Conservation (phyloP, 768 basidiomycete genomes). For the Mycena olivaceomarginata region DNA sequence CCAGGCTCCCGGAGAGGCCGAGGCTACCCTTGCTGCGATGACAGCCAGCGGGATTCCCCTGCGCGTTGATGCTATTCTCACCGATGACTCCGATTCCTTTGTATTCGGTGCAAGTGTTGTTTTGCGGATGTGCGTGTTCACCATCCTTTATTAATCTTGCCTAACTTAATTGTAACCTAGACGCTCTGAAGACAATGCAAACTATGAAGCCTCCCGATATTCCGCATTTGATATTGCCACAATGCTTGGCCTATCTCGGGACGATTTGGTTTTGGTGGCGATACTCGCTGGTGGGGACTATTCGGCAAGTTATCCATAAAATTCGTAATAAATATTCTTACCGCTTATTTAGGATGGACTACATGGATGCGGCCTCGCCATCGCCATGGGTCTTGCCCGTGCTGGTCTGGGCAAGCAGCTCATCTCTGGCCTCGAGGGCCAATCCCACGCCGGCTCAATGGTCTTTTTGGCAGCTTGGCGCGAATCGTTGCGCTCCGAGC, state of each 20-base stretch:
- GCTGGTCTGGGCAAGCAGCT: slow-evolving; percentile 36
- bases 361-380: background rate
- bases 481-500: slow-evolving; percentile 12
- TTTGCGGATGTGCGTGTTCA: slow-evolving; percentile 21
- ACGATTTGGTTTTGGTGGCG: slow-evolving; percentile 62
- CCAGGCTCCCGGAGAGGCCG: slow-evolving; percentile 75
- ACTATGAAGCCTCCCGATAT: slow-evolving; percentile 63
- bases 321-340: background rate
- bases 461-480: slow-evolving; percentile 23
- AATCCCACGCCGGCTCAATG: background rate
- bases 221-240: slow-evolving; percentile 48
- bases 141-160: background rate
- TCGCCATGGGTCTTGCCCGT: slow-evolving; percentile 20
- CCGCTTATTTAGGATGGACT: background rate
- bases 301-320: slow-evolving; percentile 42
- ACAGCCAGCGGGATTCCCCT: slow-evolving; percentile 55
- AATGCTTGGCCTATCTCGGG: slow-evolving; percentile 47
- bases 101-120: slow-evolving; percentile 70
- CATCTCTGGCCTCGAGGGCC: slow-evolving; percentile 9
- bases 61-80: slow-evolving; percentile 66
- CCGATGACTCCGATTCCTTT: slow-evolving; percentile 50
- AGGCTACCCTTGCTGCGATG: slow-evolving; percentile 70
- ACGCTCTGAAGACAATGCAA: slow-evolving; percentile 65
- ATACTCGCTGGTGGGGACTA: slow-evolving; percentile 65
- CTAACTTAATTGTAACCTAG: slow-evolving; percentile 50